Evolutionary conservation across 2,329 filamentous ascomycete genomes (phyloP).

Genomic region (Dactylellina haptotyla): DNA sequence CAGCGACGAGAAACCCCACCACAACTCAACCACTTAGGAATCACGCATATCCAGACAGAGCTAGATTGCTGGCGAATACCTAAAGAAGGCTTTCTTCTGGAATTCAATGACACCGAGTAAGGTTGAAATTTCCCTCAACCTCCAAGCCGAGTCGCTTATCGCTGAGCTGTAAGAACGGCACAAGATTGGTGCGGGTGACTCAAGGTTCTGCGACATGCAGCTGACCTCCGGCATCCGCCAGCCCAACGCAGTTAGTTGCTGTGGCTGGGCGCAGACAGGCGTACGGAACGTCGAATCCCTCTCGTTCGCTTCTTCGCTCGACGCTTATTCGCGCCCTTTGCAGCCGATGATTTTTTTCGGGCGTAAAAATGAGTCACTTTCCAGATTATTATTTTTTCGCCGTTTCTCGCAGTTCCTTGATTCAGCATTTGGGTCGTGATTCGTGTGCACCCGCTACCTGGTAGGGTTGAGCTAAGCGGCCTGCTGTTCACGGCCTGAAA

Average conservation of each 20-base stretch:
- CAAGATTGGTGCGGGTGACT: constrained; percentile 17
- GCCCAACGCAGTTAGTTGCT: constrained; percentile 7
- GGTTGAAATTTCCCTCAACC: neutral
- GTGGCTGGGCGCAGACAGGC: neutral
- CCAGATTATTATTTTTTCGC: neutral
- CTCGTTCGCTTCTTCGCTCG: neutral
- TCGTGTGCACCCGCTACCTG: too few relatives aligned
- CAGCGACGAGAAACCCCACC: too few relatives aligned
- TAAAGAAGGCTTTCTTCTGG: too few relatives aligned
- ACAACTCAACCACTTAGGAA: too few relatives aligned
- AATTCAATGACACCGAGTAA: too few relatives aligned
- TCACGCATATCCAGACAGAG: too few relatives aligned
- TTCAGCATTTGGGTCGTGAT: neutral
- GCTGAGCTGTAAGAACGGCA: constrained; percentile 15
- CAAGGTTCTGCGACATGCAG: constrained; percentile 13
- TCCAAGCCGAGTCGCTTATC: too few relatives aligned
- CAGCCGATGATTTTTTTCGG: too few relatives aligned
- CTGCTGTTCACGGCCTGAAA: neutral
- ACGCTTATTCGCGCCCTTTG: neutral
- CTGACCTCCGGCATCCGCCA: neutral
- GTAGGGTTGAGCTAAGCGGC: constrained; percentile 9
- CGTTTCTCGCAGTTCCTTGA: neutral
- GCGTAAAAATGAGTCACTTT: neutral
- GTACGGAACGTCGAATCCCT: neutral
- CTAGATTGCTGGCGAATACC: too few relatives aligned